Base-by-base conservation (phyloP, 2,329 filamentous ascomycete genomes). In the Diaporthe citri region DNA sequence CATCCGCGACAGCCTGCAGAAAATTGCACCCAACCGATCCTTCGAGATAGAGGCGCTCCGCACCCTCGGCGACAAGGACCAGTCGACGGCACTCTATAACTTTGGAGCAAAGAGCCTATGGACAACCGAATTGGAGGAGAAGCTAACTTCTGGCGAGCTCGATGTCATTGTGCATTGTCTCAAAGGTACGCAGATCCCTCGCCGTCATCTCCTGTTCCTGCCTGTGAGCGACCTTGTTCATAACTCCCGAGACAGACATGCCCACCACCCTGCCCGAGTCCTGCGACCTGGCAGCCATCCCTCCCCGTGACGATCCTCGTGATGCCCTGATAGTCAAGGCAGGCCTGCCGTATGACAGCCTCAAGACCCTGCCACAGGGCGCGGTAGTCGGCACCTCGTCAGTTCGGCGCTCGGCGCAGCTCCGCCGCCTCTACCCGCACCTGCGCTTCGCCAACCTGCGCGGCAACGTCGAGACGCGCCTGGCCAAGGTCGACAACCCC, bases 61-160 rank as follows among this genome's bases (percentile, higher is more conserved):
- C 17, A 67, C 62, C 12, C 62, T 67, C 22, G 62, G 62, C 28
- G 62, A 67, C 62, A 67, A 67, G 43, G 62, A 67, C 43, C 62
- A 67, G 43, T 36, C 43, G 2, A 67, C 62, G 12, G 62, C 62
- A 15, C 62, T 67, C 12, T 67, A 67, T 31, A 67, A 51, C 46
- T 52, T 67, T 13, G 46, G 46, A 17, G 62, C 62, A 17, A 67
- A 67, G 64, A 67, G 64, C 62, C 22, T 52, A 22, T 67, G 62
- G 62, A 67, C 62, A 6, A 52, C 62, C 7, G 62, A 67, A 22
- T 15, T 67, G 46, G 64, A 67, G 31, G 64, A 52, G 2, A 67
- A 67, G 46, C 64, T 67, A 13, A 52, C 22, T 10, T 52, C 46
- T 10, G 64, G 64, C 4, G 22, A 67, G 34, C 46, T 67, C 1